Conservation (phyloP, 352 stramenopile species). For the Blastocystis sp. region DNA sequence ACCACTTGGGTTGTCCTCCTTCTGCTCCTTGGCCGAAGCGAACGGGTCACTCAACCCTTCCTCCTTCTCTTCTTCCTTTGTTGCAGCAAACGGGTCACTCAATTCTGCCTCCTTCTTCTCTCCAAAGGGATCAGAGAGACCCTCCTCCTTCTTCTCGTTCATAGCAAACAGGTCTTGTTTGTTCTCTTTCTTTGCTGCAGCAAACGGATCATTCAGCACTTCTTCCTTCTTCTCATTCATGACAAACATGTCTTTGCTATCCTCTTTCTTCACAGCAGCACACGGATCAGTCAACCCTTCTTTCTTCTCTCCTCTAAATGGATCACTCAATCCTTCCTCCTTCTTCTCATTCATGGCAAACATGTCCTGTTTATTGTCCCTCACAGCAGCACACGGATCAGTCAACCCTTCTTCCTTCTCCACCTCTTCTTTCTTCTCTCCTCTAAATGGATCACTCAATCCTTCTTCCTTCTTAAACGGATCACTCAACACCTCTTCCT, state of each 20-base stretch:
- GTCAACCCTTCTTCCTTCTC: not conserved
- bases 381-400: not conserved
- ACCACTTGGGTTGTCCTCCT: not conserved
- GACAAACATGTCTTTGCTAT: not conserved
- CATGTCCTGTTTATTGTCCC: conserved; percentile 3
- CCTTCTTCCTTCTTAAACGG: not conserved
- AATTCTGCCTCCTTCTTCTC: not conserved
- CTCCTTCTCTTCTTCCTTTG: not conserved
- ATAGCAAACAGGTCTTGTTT: conserved; percentile 13
- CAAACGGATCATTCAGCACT: not conserved
- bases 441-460: not conserved
- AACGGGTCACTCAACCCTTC: conserved; percentile 24
- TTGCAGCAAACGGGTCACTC: not conserved
- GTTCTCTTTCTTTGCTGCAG: conserved; percentile 10
- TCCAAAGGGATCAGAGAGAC: conserved; percentile 10
- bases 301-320: not conserved
- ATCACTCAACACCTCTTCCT: not conserved
- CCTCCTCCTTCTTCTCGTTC: conserved; percentile 16
- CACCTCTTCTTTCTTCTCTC: not conserved
- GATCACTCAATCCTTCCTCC: not conserved
- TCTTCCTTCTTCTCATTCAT: conserved; percentile 24
- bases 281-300: not conserved
- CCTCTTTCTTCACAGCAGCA: not conserved
- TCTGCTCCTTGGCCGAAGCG: not conserved
- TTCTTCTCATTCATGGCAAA: not conserved